A percentile compares a stretch with the other conserved stretches of the same genome.
phyloP scores from a whole-genome alignment of 2,329 filamentous ascomycete genomes.

The Phialophora tarda region DNA sequence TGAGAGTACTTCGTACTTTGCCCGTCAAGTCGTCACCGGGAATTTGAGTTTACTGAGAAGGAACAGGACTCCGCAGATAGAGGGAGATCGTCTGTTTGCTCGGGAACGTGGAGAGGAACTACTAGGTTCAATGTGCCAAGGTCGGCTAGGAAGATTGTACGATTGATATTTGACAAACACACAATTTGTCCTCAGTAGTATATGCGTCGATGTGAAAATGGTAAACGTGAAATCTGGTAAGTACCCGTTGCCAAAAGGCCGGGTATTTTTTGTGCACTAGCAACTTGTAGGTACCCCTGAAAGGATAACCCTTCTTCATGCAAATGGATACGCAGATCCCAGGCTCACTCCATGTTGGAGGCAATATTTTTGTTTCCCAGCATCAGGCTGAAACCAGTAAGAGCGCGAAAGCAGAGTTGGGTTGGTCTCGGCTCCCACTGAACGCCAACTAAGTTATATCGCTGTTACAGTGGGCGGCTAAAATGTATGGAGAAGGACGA shows the following conservation, averaged over 20 bases:
- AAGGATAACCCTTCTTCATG: background rate
- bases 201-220: background rate
- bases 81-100: background rate
- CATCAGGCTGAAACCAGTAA: slow-evolving; percentile 21
- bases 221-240: background rate
- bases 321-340: background rate
- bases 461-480: slow-evolving; percentile 17
- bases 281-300: background rate
- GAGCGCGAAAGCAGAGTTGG: slow-evolving; percentile 1
- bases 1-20: background rate
- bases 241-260: background rate
- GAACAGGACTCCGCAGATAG: background rate
- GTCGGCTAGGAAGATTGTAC: background rate
- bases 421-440: slow-evolving; percentile 8
- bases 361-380: background rate
- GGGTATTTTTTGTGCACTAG: background rate
- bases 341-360: background rate
- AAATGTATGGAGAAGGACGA: slow-evolving; percentile 8
- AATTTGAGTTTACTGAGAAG: background rate
- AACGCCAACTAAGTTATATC: background rate
- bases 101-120: background rate
- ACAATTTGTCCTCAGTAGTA: background rate
- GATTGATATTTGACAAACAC: background rate
- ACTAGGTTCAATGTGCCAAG: background rate
- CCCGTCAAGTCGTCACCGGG: background rate